A percentile compares a stretch with the other conserved stretches of the same genome.
These are phyloP conservation scores for Piloderma croceum DNA, from an alignment of 768 basidiomycete species.

Conservation along the genomic window DNA sequence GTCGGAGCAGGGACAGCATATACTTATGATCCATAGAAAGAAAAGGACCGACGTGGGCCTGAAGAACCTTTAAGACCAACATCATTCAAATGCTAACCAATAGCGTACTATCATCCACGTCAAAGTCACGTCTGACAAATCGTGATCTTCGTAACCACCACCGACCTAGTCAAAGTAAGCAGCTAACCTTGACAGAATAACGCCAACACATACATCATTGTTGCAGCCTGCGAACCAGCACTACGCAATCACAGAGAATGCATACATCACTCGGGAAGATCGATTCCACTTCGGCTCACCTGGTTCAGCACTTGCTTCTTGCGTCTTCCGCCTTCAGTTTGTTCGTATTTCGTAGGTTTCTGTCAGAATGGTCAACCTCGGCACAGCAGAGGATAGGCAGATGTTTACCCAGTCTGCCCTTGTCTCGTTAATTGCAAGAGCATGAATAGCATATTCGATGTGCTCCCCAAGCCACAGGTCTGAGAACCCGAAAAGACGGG, in stretches of 20 bases:
- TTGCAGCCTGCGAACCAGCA: conserved; percentile 66
- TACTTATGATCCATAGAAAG: conserved; percentile 55
- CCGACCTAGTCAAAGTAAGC: conserved; percentile 51
- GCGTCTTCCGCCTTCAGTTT: conserved; percentile 43
- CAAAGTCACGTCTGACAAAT: conserved; percentile 60
- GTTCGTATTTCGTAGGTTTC: conserved; percentile 60
- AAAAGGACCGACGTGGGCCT: conserved; percentile 51
- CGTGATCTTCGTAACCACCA: conserved; percentile 64
- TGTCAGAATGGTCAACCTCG: conserved; percentile 17
- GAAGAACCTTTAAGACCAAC: conserved; percentile 2
- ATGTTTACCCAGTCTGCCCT: conserved; percentile 60
- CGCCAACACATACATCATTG: conserved; percentile 27
- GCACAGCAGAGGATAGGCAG: not conserved
- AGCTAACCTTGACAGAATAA: too few species aligned
- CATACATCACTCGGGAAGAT: not conserved
- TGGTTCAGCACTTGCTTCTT: conserved; percentile 62
- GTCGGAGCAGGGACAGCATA: conserved; percentile 41
- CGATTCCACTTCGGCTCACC: conserved; percentile 29
- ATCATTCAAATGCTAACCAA: conserved; percentile 11
- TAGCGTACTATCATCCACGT: conserved; percentile 58
- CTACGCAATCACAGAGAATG: conserved; percentile 28
- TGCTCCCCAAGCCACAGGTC: conserved; percentile 57
- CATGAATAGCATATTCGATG: conserved; percentile 61
- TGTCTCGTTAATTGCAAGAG: conserved; percentile 63
- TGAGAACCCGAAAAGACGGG: conserved; percentile 59